Evolutionary conservation across 352 stramenopile genomes (phyloP).

Genomic region (Phytophthora vignae): DNA sequence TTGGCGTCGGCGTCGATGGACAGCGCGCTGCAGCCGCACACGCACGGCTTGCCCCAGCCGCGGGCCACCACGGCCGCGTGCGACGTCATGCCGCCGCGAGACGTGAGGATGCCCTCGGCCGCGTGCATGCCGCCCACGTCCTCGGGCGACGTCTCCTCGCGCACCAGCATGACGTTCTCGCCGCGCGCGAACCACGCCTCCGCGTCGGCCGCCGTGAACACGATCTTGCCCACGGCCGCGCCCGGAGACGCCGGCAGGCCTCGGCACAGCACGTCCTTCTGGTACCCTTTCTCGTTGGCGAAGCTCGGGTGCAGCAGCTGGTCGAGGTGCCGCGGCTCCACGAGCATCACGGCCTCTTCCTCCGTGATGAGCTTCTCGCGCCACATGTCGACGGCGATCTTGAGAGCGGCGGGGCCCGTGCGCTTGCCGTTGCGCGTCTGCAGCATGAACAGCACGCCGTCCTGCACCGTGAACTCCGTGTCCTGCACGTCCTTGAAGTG

Average conservation of each 20-base stretch:
- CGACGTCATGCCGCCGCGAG: constrained; percentile 20
- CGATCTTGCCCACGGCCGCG: constrained; percentile 35
- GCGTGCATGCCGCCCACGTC: constrained; percentile 37
- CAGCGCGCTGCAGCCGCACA: too few relatives aligned
- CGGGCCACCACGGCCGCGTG: neutral
- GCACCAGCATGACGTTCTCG: constrained; percentile 35
- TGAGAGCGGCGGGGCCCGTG: constrained; percentile 12
- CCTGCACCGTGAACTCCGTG: constrained; percentile 35
- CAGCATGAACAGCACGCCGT: neutral
- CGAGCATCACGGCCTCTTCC: constrained; percentile 37
- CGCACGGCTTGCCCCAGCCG: too few relatives aligned
- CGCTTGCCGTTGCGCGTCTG: too few relatives aligned
- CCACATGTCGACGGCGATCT: constrained; percentile 40
- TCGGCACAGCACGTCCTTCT: constrained; percentile 32
- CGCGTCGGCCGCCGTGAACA: constrained; percentile 31
- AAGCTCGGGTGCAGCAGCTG: constrained; percentile 35
- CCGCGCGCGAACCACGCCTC: constrained; percentile 32
- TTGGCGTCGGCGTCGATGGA: too few relatives aligned
- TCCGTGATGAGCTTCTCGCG: constrained; percentile 40
- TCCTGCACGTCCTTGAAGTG: constrained; percentile 41
- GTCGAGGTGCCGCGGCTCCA: constrained; percentile 35
- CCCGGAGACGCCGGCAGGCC: constrained; percentile 30
- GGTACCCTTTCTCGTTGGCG: constrained; percentile 33
- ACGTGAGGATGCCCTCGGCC: constrained; percentile 36
- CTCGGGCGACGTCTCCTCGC: constrained; percentile 32